Conservation (phyloP, 2,329 filamentous ascomycete genomes). For the Fusarium kyushuense region DNA sequence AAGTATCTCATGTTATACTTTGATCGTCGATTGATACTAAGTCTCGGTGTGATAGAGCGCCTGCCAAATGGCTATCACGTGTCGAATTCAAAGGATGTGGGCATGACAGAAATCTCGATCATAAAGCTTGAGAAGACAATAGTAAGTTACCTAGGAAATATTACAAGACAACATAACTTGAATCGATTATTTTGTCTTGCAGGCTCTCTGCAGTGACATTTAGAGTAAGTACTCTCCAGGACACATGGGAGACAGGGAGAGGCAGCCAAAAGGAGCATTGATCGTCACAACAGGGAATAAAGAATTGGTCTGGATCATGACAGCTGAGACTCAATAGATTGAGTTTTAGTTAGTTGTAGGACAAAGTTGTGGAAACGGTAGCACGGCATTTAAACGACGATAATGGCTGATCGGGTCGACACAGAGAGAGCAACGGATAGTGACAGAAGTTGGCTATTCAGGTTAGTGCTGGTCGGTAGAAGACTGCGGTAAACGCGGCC, state of each 20-base stretch:
- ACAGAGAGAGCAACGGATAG: slow-evolving; percentile 11
- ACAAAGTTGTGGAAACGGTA: slow-evolving; percentile 3
- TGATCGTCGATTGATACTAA: not conserved
- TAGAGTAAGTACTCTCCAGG: not conserved
- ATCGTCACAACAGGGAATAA: slow-evolving; percentile 29
- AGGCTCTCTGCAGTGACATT: not conserved
- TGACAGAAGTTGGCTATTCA: slow-evolving; percentile 4
- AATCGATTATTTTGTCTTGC: not conserved
- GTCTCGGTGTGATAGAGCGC: slow-evolving; percentile 7
- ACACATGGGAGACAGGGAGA: slow-evolving; percentile 7
- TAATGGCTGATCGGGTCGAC: not conserved
- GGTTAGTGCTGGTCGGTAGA: not conserved
- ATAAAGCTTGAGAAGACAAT: not conserved
- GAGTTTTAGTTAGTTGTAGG: not conserved
- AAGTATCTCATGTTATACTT: not conserved
- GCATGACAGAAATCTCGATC: not conserved
- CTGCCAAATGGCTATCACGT: slow-evolving; percentile 22
- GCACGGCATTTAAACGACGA: not conserved
- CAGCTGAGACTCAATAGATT: slow-evolving; percentile 4
- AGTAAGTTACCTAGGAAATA: not conserved
- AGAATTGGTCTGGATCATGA: slow-evolving; percentile 23
- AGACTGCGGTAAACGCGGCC: slow-evolving; percentile 7
- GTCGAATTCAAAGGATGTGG: not conserved
- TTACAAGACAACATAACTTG: not conserved
- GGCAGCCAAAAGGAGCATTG: slow-evolving; percentile 20